Percentiles rank a stretch among this genome's conserved stretches.
Conservation (phyloP, 345 rosid genomes). For the Boechera divaricarpa region DNA sequence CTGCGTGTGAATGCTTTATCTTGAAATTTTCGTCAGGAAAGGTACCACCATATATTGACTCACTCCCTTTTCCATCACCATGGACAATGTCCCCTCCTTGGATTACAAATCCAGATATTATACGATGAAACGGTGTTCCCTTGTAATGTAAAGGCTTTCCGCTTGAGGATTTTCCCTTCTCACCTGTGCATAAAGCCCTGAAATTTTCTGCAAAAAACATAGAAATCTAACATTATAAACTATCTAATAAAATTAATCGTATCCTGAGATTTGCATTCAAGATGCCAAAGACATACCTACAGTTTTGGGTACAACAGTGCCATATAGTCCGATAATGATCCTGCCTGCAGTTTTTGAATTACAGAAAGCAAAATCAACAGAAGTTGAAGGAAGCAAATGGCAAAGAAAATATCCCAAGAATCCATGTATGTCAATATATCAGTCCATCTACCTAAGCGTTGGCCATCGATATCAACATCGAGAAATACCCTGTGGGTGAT, state of each 20-base stretch:
- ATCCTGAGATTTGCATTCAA: slow-evolving; percentile 12
- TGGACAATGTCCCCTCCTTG: slow-evolving; percentile 90
- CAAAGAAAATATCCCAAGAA: slow-evolving; percentile 23
- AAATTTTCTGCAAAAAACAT: slow-evolving; percentile 76
- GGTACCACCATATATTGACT: slow-evolving; percentile 79
- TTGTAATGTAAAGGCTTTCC: slow-evolving; percentile 78
- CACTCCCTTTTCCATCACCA: slow-evolving; percentile 81
- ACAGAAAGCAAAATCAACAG: slow-evolving; percentile 10
- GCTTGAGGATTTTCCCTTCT: slow-evolving; percentile 62
- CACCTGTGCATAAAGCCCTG: slow-evolving; percentile 95
- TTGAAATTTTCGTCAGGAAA: slow-evolving; percentile 93
- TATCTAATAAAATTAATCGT: neutral
- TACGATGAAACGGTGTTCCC: slow-evolving; percentile 90
- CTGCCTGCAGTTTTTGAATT: slow-evolving; percentile 68
- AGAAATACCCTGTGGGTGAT: slow-evolving; percentile 91
- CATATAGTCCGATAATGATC: slow-evolving; percentile 92
- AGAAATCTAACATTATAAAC: slow-evolving; percentile 17
- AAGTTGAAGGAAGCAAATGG: neutral
- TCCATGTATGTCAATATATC: neutral
- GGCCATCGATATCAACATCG: slow-evolving; percentile 92
- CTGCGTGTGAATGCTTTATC: slow-evolving; percentile 88
- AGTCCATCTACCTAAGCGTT: slow-evolving; percentile 69
- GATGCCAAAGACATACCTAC: slow-evolving; percentile 67
- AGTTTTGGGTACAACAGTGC: slow-evolving; percentile 84
- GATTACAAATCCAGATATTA: slow-evolving; percentile 88